Evolutionary conservation across 441 rosid genomes (phyloP).

Genomic region (Melastoma candidum): DNA sequence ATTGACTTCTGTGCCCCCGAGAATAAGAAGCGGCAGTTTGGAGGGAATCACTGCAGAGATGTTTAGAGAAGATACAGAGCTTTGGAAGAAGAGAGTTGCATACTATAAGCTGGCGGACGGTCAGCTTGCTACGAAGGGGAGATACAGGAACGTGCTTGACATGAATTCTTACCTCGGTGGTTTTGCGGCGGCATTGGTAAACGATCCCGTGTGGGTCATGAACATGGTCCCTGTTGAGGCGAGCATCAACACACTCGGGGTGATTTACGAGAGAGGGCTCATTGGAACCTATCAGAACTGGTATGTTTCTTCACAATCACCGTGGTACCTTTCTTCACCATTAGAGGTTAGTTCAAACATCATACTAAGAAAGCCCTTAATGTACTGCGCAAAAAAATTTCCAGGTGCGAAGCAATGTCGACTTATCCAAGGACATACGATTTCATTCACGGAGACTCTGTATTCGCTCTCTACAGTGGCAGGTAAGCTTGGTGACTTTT

Average conservation of each 20-base stretch:
- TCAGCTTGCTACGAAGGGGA: constrained; percentile 36
- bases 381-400: not conserved
- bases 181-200: constrained; percentile 39
- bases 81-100: constrained; percentile 40
- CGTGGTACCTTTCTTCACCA: not conserved
- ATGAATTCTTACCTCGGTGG: constrained; percentile 56
- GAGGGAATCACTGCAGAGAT: constrained; percentile 27
- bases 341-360: too few species aligned
- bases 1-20: constrained; percentile 40
- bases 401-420: constrained; percentile 70
- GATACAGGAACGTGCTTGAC: constrained; percentile 52
- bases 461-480: constrained; percentile 31
- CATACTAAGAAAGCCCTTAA: not conserved
- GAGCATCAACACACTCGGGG: constrained; percentile 39
- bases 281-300: constrained; percentile 63
- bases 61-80: constrained; percentile 28
- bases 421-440: constrained; percentile 64
- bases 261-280: constrained; percentile 51
- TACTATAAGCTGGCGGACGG: constrained; percentile 38
- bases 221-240: constrained; percentile 44
- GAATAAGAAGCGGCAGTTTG: constrained; percentile 29
- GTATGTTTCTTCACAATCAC: constrained; percentile 17
- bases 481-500: constrained; percentile 16
- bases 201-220: constrained; percentile 59
- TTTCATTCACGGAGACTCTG: constrained; percentile 41